These are phyloP conservation scores for Glycine tomentella DNA, from an alignment of 306 rosid genomes.

Conservation along the genomic window DNA sequence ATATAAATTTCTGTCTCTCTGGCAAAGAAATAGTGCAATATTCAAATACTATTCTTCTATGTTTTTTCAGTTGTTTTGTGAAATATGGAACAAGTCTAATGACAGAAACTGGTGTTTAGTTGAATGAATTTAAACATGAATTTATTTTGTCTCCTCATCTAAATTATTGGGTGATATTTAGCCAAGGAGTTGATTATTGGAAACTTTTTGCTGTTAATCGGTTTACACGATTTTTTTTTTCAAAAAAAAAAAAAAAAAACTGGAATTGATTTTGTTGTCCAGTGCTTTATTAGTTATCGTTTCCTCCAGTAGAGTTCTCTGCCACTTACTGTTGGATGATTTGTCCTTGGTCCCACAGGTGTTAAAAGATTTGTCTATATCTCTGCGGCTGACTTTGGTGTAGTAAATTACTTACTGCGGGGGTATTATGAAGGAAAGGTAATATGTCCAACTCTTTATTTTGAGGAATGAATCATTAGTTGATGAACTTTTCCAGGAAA, in stretches of 20 bases:
- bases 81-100: neutral
- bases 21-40: neutral
- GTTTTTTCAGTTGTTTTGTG: neutral
- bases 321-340: constrained; percentile 36
- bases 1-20: neutral
- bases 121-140: constrained; percentile 8
- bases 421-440: constrained; percentile 99
- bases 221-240: neutral
- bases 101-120: neutral
- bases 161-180: constrained; percentile 15
- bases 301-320: constrained; percentile 10
- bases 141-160: constrained; percentile 2
- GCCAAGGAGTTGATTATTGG: neutral
- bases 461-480: constrained; percentile 33
- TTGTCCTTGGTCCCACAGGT: constrained; percentile 61
- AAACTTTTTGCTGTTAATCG: neutral
- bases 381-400: constrained; percentile 97
- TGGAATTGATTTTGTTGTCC: constrained; percentile 1
- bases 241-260: neutral
- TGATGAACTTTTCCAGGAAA: constrained; percentile 26
- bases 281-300: neutral
- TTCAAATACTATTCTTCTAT: neutral
- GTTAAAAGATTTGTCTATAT: constrained; percentile 89
- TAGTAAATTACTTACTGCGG: constrained; percentile 70
- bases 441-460: constrained; percentile 39